Evolutionary conservation across 805 yeast species (phyloP).

Genomic region (Wickerhamomyces strasburgensis): DNA sequence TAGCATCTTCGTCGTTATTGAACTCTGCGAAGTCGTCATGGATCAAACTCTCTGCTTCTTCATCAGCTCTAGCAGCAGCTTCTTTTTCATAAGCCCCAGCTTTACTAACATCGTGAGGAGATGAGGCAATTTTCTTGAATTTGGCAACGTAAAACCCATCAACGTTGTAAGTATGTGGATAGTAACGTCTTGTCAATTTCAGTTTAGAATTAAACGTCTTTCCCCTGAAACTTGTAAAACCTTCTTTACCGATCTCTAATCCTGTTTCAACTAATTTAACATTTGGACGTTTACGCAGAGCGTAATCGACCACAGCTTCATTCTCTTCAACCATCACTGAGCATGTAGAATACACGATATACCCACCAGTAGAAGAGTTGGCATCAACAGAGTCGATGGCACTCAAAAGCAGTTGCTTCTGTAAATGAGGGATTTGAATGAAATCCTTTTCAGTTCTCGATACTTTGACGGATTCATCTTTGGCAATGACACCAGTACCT

Average conservation of each 20-base stretch:
- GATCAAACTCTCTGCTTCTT: conserved; percentile 64
- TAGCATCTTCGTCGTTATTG: conserved; percentile 70
- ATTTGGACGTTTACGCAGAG: conserved; percentile 91
- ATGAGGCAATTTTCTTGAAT: conserved; percentile 83
- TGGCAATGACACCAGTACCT: conserved; percentile 98
- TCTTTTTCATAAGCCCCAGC: conserved; percentile 90
- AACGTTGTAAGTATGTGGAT: conserved; percentile 97
- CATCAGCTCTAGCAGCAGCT: conserved; percentile 72
- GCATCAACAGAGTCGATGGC: conserved; percentile 98
- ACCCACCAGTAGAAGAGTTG: conserved; percentile 84
- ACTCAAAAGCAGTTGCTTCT: conserved; percentile 84
- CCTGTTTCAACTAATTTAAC: conserved; percentile 92
- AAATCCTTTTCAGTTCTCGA: conserved; percentile 95
- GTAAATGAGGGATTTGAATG: conserved; percentile 93
- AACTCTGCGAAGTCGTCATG: conserved; percentile 83
- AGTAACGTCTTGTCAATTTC: conserved; percentile 85
- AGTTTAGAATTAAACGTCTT: conserved; percentile 78
- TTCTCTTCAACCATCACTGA: conserved; percentile 98
- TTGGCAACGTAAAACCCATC: conserved; percentile 98
- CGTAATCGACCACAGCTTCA: conserved; percentile 98
- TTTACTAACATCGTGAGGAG: conserved; percentile 78
- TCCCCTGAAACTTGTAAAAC: conserved; percentile 90
- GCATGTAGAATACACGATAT: conserved; percentile 95
- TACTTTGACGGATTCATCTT: conserved; percentile 91
- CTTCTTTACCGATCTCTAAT: conserved; percentile 90